Conservation (phyloP, 2,329 filamentous ascomycete genomes). For the Parafenestella ontariensis region DNA sequence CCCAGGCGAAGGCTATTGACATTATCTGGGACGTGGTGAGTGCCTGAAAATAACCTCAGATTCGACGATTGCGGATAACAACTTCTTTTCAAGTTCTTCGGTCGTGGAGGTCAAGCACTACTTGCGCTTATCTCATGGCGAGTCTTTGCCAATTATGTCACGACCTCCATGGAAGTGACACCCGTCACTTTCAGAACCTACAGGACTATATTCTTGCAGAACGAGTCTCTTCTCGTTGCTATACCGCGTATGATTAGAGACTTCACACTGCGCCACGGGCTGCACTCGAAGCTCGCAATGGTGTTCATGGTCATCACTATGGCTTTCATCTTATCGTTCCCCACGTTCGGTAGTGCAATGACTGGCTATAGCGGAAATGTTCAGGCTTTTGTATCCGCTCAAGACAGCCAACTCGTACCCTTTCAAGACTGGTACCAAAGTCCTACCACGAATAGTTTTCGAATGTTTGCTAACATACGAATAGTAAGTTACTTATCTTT, state of each 20-base stretch:
- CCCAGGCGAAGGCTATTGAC: constrained; percentile 27
- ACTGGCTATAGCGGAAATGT: constrained; percentile 22
- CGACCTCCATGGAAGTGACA: constrained; percentile 24
- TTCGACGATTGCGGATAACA: neutral
- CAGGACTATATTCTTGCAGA: constrained; percentile 22
- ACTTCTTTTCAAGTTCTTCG: constrained; percentile 17
- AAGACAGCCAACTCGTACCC: constrained; percentile 5
- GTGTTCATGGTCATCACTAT: constrained; percentile 26
- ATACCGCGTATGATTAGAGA: constrained; percentile 6
- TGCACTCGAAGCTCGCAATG: constrained; percentile 26
- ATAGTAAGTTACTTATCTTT: too few species aligned
- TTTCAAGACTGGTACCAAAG: constrained; percentile 17
- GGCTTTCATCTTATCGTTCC: constrained; percentile 21
- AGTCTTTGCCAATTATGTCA: constrained; percentile 25
- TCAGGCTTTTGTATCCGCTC: constrained; percentile 13
- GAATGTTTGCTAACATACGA: too few species aligned
- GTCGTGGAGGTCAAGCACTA: constrained; percentile 29
- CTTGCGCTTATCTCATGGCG: constrained; percentile 24
- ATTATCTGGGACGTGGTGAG: constrained; percentile 32
- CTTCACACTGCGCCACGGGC: constrained; percentile 8
- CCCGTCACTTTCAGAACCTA: constrained; percentile 27
- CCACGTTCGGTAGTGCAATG: constrained; percentile 29
- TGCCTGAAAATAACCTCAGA: neutral
- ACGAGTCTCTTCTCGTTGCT: constrained; percentile 3
- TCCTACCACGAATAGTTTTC: too few species aligned